A percentile compares a stretch with the other conserved stretches of the same genome.
Evolutionary conservation across 1,139 yeast species (phyloP).

Genomic region (Yamadazyma atmosphaerica): DNA sequence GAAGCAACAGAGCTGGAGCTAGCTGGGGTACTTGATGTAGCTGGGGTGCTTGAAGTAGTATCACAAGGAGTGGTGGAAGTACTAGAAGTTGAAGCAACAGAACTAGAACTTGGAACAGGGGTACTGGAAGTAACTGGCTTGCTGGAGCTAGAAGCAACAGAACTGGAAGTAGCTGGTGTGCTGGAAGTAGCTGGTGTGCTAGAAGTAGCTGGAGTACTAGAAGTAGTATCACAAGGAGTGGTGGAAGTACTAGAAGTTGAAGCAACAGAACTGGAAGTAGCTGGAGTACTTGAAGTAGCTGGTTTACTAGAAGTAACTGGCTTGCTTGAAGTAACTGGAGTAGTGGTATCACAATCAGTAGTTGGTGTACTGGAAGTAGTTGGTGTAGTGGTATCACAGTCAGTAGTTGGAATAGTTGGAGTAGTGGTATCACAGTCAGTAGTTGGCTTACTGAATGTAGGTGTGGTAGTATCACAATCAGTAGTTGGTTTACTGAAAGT

Average conservation of each 20-base stretch:
- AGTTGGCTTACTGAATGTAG: conserved; percentile 6
- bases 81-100: neutral
- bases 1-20: neutral
- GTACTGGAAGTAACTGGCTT: conserved; percentile 4
- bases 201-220: conserved; percentile 4
- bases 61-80: conserved; percentile 3
- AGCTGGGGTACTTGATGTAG: neutral
- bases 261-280: neutral
- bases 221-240: conserved; percentile 4
- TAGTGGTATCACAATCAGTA: conserved; percentile 21
- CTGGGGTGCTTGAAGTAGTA: neutral
- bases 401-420: conserved; percentile 5
- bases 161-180: neutral
- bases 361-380: conserved; percentile 7
- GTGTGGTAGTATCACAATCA: conserved; percentile 17
- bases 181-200: no score
- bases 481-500: conserved; percentile 7
- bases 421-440: conserved; percentile 10
- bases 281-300: neutral
- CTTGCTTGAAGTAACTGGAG: conserved; percentile 13
- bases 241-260: neutral
- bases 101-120: neutral
- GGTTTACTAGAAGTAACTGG: neutral
- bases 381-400: conserved; percentile 24
- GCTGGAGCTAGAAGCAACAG: neutral